A percentile compares a stretch with the other conserved stretches of the same genome.
phyloP scores from a whole-genome alignment of 1,284 basidiomycete genomes.

The Trichosporon asahii region DNA sequence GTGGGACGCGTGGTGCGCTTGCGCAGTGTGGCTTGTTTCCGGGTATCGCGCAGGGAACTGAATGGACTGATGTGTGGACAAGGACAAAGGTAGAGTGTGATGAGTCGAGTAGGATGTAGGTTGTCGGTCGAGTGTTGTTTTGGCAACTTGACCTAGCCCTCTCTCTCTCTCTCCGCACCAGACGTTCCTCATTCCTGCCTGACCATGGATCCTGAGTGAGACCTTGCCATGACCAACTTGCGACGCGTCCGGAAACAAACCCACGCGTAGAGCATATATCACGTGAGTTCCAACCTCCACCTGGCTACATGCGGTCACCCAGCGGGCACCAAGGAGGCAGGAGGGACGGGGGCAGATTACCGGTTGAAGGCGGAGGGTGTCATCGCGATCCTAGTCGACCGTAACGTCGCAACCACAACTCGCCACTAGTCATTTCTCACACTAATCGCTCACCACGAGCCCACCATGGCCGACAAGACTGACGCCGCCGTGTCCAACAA shows the following conservation, averaged over 20 bases:
- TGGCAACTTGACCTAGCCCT: not conserved
- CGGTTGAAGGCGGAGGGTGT: not conserved
- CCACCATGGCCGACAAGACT: slow-evolving; percentile 24
- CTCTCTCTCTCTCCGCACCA: not conserved
- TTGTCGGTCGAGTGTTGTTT: not conserved
- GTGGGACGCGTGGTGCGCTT: not conserved
- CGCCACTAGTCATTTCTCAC: not conserved
- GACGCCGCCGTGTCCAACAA: not conserved
- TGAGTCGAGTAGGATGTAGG: not conserved
- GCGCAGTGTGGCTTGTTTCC: not conserved
- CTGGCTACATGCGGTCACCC: not conserved
- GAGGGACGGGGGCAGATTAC: not conserved
- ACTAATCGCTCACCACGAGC: slow-evolving; percentile 14
- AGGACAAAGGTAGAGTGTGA: not conserved
- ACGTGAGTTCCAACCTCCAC: not conserved
- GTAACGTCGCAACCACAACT: not conserved
- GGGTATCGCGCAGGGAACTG: not conserved
- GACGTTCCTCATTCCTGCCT: not conserved
- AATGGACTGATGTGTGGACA: not conserved
- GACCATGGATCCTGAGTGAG: not conserved
- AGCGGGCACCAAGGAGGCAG: too few relatives aligned
- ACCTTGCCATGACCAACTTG: not conserved
- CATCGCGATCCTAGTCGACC: not conserved
- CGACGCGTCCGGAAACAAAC: slow-evolving; percentile 8
- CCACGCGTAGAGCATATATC: not conserved